Evolutionary conservation across 164 flowering plant species (phyloP).

Genomic region (Umbilicus rupestris): DNA sequence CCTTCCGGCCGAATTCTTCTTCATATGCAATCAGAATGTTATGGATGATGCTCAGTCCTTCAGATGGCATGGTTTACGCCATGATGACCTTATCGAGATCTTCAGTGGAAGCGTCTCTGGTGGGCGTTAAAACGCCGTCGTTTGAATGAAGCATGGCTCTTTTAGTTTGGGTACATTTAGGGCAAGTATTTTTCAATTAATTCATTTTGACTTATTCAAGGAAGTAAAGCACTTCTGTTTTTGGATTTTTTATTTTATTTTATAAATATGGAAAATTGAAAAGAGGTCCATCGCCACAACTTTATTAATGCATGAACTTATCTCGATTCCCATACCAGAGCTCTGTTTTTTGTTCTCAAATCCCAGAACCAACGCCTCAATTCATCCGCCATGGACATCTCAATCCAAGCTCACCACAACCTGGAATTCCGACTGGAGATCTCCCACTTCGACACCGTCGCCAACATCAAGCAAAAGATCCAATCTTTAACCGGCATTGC

Average conservation of each 20-base stretch:
- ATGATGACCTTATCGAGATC: constrained; percentile 65
- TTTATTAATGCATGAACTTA: neutral
- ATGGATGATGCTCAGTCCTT: constrained; percentile 74
- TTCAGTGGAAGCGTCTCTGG: constrained; percentile 59
- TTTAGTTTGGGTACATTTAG: no score
- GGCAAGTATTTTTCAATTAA: no score
- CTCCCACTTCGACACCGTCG: constrained; percentile 62
- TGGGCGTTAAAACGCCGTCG: constrained; percentile 15
- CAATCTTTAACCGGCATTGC: constrained; percentile 52
- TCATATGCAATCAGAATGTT: constrained; percentile 66
- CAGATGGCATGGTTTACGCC: constrained; percentile 54
- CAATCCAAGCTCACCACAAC: constrained; percentile 7
- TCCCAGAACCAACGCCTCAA: no score
- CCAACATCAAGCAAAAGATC: constrained; percentile 67
- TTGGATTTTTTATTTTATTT: no score
- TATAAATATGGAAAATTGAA: neutral
- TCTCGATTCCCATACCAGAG: neutral
- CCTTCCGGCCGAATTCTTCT: constrained; percentile 64
- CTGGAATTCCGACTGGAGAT: constrained; percentile 30
- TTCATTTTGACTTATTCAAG: no score
- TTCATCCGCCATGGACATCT: constrained; percentile 3
- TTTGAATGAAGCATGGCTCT: no score
- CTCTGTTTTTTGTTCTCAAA: no score
- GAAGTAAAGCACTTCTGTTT: no score
- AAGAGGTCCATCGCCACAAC: neutral